A percentile compares a stretch with the other conserved stretches of the same genome.
Conservation (phyloP, 2,329 filamentous ascomycete species). For the Lomentospora prolificans region DNA sequence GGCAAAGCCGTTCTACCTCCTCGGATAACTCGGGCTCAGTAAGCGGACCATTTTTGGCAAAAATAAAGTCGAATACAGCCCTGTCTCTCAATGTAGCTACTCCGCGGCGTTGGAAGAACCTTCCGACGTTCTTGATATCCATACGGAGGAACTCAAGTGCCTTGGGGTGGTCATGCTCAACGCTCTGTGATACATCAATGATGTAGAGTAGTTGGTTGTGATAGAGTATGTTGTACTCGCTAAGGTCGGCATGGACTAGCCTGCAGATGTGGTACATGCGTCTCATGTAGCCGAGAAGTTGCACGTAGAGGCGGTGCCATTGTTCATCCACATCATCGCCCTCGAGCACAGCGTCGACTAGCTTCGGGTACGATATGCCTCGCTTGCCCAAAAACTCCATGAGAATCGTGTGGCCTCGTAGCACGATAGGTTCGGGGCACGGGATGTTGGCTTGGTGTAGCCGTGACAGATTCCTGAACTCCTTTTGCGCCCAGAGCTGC, state of each 20-base stretch:
- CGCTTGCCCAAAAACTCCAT: constrained; percentile 88
- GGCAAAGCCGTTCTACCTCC: constrained; percentile 58
- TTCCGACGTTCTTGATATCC: constrained; percentile 95
- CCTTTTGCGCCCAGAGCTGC: constrained; percentile 97
- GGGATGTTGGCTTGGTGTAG: constrained; percentile 78
- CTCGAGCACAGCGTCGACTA: constrained; percentile 74
- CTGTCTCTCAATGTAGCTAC: constrained; percentile 75
- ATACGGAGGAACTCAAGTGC: constrained; percentile 90
- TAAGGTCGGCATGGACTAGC: constrained; percentile 91
- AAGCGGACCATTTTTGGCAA: constrained; percentile 45
- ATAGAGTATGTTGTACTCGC: constrained; percentile 96
- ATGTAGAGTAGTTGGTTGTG: constrained; percentile 75
- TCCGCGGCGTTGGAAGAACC: constrained; percentile 82
- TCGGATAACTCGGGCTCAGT: constrained; percentile 52
- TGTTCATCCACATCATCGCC: constrained; percentile 58
- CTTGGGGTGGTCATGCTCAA: constrained; percentile 91
- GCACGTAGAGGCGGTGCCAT: constrained; percentile 72
- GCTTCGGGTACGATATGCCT: constrained; percentile 77
- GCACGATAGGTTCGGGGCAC: constrained; percentile 77
- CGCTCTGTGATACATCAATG: constrained; percentile 95
- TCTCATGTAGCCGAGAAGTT: constrained; percentile 81
- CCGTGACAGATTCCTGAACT: constrained; percentile 85
- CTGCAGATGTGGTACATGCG: constrained; percentile 85
- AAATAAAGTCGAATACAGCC: constrained; percentile 77
- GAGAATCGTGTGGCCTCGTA: constrained; percentile 88